phyloP scores from a whole-genome alignment of 495 filamentous ascomycete genomes.

The Neurospora sp. region DNA sequence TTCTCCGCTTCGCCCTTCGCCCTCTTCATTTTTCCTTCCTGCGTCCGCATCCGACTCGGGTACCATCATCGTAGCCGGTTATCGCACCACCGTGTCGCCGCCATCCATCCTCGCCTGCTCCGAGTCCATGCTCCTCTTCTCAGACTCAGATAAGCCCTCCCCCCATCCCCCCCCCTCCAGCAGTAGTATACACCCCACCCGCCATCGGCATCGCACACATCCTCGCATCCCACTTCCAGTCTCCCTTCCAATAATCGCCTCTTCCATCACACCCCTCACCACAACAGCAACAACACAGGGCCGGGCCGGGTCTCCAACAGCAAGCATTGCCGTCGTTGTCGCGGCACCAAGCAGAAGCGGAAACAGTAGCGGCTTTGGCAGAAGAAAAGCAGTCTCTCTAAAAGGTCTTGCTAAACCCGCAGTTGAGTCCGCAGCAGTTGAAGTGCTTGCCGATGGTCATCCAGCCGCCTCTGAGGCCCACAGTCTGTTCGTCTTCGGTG shows the following conservation, averaged over 20 bases:
- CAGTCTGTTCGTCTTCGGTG: no score
- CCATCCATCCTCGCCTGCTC: no score
- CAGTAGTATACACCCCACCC: not conserved
- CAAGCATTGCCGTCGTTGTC: no score
- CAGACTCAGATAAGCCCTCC: not conserved
- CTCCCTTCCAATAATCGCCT: not conserved
- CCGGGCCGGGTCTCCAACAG: not conserved
- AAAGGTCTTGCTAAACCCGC: not conserved
- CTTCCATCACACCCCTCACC: not conserved
- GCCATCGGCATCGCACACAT: not conserved
- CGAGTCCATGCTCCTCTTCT: no score
- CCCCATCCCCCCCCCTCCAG: not conserved
- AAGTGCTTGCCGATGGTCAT: not conserved
- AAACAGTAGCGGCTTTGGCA: no score
- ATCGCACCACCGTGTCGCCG: not conserved
- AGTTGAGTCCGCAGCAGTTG: not conserved
- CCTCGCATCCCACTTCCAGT: not conserved
- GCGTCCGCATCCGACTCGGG: not conserved
- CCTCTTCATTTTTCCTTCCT: not conserved
- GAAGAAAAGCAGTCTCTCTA: not conserved
- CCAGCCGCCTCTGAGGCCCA: not conserved
- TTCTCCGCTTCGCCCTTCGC: no score
- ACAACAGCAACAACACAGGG: not conserved
- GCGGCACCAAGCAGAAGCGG: no score
- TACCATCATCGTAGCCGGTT: not conserved